A percentile compares a stretch with the other conserved stretches of the same genome.
Evolutionary conservation across 768 basidiomycete species (phyloP).

Genomic region (Suillus hirtellus): DNA sequence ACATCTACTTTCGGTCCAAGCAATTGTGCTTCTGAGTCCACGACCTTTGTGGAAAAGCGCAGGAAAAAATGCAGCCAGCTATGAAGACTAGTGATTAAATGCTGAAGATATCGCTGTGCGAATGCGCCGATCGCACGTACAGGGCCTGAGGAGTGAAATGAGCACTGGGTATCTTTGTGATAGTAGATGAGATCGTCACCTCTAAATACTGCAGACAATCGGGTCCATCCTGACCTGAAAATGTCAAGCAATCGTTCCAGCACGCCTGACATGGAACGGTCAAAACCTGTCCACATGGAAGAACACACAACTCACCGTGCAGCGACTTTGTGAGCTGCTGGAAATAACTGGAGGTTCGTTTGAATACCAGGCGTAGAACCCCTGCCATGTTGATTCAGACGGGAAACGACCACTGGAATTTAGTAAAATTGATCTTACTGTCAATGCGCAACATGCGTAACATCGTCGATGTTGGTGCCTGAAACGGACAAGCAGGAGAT

Average conservation of each 20-base stretch:
- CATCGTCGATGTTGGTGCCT: conserved; percentile 5
- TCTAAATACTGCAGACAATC: neutral
- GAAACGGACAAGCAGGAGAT: conserved; percentile 8
- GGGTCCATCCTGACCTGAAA: neutral
- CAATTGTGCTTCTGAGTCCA: neutral
- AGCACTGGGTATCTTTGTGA: neutral
- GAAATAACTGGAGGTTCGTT: neutral
- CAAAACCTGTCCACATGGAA: neutral
- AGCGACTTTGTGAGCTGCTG: neutral
- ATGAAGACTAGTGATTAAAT: neutral
- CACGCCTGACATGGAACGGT: neutral
- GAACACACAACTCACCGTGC: neutral
- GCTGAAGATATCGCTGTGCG: neutral
- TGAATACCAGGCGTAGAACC: neutral
- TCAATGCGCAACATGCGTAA: neutral
- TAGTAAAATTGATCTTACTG: neutral
- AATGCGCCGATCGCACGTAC: neutral
- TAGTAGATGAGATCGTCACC: neutral
- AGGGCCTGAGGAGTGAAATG: neutral
- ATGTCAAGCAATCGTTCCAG: neutral
- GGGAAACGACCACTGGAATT: neutral
- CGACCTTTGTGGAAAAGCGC: neutral
- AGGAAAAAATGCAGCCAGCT: neutral
- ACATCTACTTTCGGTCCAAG: neutral
- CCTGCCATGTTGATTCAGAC: neutral